Base-by-base conservation (phyloP, 1,139 yeast species). In the Candida dubliniensis region DNA sequence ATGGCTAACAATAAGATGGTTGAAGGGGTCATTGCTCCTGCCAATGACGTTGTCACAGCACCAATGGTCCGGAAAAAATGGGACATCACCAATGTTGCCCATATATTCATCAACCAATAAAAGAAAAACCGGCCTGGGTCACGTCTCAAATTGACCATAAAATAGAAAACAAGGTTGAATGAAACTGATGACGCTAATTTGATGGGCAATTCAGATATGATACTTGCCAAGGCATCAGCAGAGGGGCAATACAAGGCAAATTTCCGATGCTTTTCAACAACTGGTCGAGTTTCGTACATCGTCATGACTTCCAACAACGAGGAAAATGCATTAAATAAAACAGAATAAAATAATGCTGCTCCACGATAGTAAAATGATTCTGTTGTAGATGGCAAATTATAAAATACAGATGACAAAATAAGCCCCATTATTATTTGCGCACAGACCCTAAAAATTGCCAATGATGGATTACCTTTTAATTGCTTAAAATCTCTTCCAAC, bases 181-280 rank as follows among this genome's bases (percentile, higher is more conserved):
- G 66, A 52, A 33, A 76, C 48, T 41, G 79, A 65, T 49, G 76
- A 72, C 32, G 66, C 49, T 9, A 77, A 47, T 56, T 81, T 81
- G 25, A 74, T 64, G 8, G 87, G 87, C 39, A 81, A 58, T 54
- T 81, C 84, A 27, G 84, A 74, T 42, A 81, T 58, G 51, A 81
- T 68, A 44, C 74, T 72, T 46, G 82, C 83, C 40, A 81, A 57
- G 5, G 86, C 81, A 58, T 82, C 86, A 15, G 83, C 84, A 18
- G 86, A 76, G 25, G 83, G 79, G 48, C 81, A 81, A 53, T 82
- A 82, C 61, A 82, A 70, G 5, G 85, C 81, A 56, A 76, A 81
- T 15, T 77, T 71, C 54, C 77, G 78, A 54, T 82, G 87, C 59
- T 82, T 82, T 48, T 77, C 77, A 40, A 81, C 69, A 54, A 82